A percentile compares a stretch with the other conserved stretches of the same genome.
These are phyloP conservation scores for Xerophyta viscosa DNA, from an alignment of 106 monocot genomes.

Conservation along the genomic window DNA sequence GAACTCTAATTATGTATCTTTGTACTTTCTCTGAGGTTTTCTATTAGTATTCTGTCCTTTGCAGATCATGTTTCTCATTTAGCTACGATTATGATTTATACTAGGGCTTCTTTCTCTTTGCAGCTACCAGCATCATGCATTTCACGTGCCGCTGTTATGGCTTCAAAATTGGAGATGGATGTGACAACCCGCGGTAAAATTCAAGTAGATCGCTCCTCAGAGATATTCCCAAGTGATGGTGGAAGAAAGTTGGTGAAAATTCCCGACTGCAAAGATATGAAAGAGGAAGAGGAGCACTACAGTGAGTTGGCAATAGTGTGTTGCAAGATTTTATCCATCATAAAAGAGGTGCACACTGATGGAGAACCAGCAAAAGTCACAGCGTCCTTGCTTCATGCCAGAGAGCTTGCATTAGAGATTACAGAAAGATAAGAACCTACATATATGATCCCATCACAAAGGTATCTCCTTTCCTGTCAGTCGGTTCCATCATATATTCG, in stretches of 20 bases:
- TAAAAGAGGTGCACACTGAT: conserved; percentile 17
- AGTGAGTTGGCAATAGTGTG: conserved; percentile 27
- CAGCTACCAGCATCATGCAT: conserved; percentile 79
- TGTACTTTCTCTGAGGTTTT: too few relatives aligned
- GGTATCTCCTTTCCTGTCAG: too few relatives aligned
- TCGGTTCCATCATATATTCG: too few relatives aligned
- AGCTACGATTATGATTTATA: too few relatives aligned
- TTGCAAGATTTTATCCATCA: conserved; percentile 14
- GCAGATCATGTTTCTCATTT: not conserved
- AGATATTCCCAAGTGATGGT: too few relatives aligned
- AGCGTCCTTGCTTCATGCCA: conserved; percentile 30
- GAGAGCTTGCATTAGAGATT: conserved; percentile 28
- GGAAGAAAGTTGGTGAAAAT: not conserved
- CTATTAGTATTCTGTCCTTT: not conserved
- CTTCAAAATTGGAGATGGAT: conserved; percentile 50
- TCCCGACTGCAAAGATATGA: not conserved
- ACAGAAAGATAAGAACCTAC: conserved; percentile 14
- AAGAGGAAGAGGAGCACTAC: conserved; percentile 2
- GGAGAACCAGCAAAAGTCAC: conserved; percentile 13
- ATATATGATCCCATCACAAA: too few relatives aligned
- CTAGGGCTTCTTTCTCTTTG: conserved; percentile 3
- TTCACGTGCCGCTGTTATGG: conserved; percentile 50
- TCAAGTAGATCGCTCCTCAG: not conserved
- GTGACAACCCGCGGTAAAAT: conserved; percentile 8
- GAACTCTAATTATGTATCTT: too few relatives aligned